Evolutionary conservation across 495 filamentous ascomycete genomes (phyloP), one percentile per base, ranked within the genome.

Genomic region (Niebla homalea): DNA sequence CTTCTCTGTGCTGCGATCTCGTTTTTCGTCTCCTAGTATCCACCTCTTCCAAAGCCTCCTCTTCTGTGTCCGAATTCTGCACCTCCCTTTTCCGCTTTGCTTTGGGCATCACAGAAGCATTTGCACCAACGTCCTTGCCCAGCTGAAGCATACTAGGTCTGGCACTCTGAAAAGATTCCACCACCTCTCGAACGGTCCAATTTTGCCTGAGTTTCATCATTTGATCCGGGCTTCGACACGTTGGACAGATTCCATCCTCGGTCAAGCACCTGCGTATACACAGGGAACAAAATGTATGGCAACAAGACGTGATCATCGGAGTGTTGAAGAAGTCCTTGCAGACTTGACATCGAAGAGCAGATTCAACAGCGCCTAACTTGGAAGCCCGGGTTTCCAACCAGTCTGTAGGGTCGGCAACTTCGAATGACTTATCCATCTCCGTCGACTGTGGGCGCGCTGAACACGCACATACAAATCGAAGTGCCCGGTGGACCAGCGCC

Each of bases 261-360:
- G 80, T 79, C 2, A 99, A 70, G 53, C 82, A 85, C 47, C 88
- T 72, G 15, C 92, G 85, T 53, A 98, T 96, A 64, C 92, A 99
- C 25, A 90, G 64, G 15, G 89, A 95, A 72, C 92, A 99, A 62
- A 99, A 99, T 0, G 92, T 96, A 64, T 99, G 92, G 38, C 78
- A 84, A 72, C 92, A 99, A 0, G 83, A 83, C 1, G 92, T 99
- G 48, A 96, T 81, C 72, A 99, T 89, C 1, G 92, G 92, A 20
- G 85, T 89, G 52, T 78, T 76, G 69, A 84, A 97, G 66, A 96
- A 93, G 63, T 99, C 92, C 66, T 96, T 97, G 75, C 92, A 99
- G 50, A 99, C 83, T 59, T 96, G 84, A 65, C 92, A 99, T 55
- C 89, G 85, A 15, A 99, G 74, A 15, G 86, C 78, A 37, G 86